Percentiles rank a stretch among this genome's conserved stretches.
Evolutionary conservation across 306 rosid species (phyloP).

Genomic region (Rosa lucieae): DNA sequence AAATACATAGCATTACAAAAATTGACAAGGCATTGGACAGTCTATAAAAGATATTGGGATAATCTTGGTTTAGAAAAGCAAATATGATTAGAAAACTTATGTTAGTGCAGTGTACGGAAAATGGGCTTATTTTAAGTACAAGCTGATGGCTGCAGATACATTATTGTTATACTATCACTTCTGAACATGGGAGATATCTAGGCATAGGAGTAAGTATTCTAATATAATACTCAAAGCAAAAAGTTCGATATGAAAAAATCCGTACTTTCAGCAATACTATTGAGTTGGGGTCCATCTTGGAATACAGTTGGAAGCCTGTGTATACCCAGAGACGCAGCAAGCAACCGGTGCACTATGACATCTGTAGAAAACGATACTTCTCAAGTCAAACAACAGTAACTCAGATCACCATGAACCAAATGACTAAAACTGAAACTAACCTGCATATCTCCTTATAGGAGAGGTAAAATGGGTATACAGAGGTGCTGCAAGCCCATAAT

Average conservation of each 20-base stretch:
- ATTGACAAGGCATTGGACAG: background rate
- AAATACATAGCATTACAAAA: background rate
- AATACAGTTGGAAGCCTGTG: conserved; percentile 69
- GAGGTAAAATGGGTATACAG: conserved; percentile 96
- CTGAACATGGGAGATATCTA: background rate
- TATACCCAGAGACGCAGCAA: conserved; percentile 89
- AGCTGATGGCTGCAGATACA: background rate
- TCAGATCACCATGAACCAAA: conserved; percentile 19
- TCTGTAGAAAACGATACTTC: conserved; percentile 49
- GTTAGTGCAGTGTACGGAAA: background rate
- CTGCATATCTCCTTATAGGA: conserved; percentile 96
- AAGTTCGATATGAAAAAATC: conserved; percentile 13
- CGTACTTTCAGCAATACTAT: conserved; percentile 87
- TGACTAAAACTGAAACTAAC: conserved; percentile 34
- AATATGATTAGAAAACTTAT: background rate
- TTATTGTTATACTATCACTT: background rate
- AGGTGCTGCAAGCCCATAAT: conserved; percentile 95
- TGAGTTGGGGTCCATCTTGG: conserved; percentile 74
- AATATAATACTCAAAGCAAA: background rate
- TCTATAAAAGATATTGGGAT: background rate
- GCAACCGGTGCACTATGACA: conserved; percentile 93
- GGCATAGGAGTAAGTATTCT: background rate
- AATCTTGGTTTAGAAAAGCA: background rate
- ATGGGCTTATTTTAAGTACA: background rate
- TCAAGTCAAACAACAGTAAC: conserved; percentile 17